Evolutionary conservation across 78 protist species (phyloP).

Genomic region (Dictyostelium capitatum): DNA sequence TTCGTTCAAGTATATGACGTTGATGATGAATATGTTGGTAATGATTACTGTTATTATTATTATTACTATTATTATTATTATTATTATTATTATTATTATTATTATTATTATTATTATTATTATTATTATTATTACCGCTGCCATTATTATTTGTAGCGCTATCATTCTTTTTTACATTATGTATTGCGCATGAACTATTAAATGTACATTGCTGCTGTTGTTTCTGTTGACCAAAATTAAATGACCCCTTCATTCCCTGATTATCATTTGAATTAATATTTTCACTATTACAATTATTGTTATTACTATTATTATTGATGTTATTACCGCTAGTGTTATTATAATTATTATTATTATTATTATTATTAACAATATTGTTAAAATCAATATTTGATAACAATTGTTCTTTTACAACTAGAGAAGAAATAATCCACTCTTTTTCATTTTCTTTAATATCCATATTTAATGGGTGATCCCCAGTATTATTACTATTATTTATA

Average conservation of each 20-base stretch:
- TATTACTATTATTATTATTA: background rate
- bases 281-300: background rate
- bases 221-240: background rate
- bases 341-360: background rate
- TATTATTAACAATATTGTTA: background rate
- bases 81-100: background rate
- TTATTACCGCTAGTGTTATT: background rate
- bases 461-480: background rate
- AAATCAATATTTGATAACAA: background rate
- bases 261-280: background rate
- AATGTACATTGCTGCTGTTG: background rate
- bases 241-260: background rate
- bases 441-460: background rate
- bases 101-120: background rate
- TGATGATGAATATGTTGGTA: too few species aligned
- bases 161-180: background rate
- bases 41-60: too few species aligned
- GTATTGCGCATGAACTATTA: background rate
- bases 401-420: background rate
- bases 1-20: too few species aligned
- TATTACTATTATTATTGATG: background rate
- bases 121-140: background rate
- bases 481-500: background rate
- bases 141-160: too few species aligned
- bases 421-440: constrained; percentile 6